Conservation (phyloP, 2,329 filamentous ascomycete genomes). For the Arachnomyces sp. region DNA sequence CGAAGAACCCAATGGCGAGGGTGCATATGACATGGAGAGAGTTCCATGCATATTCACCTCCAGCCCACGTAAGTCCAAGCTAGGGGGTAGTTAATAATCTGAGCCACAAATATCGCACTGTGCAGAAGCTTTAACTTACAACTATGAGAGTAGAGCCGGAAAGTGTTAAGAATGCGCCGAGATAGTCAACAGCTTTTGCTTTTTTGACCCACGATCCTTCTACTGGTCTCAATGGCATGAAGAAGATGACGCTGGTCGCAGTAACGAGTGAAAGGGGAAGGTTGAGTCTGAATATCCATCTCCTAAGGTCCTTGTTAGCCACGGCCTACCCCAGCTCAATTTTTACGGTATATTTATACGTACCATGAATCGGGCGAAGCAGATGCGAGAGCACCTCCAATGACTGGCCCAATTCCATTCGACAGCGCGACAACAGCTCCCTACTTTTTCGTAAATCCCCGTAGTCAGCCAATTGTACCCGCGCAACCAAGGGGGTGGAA, state of each 20-base stretch:
- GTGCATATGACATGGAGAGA: constrained; percentile 48
- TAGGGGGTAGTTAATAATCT: constrained; percentile 32
- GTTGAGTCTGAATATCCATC: constrained; percentile 49
- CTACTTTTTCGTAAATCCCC: constrained; percentile 24
- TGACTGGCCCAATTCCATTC: constrained; percentile 48
- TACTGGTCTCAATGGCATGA: constrained; percentile 50
- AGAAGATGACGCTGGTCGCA: constrained; percentile 42
- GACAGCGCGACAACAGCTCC: constrained; percentile 47
- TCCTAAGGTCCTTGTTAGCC: constrained; percentile 15
- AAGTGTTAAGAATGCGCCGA: constrained; percentile 41
- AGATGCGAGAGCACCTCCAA: constrained; percentile 45
- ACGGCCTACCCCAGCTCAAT: no score
- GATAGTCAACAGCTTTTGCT: constrained; percentile 44
- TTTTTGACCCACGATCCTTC: constrained; percentile 46
- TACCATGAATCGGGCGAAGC: constrained; percentile 38
- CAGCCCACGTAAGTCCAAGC: constrained; percentile 51
- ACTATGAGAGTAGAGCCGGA: constrained; percentile 20
- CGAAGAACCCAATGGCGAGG: constrained; percentile 40
- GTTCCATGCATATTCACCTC: constrained; percentile 49
- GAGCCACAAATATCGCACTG: no score
- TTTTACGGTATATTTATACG: background rate
- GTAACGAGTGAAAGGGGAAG: constrained; percentile 44
- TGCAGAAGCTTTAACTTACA: constrained; percentile 12
- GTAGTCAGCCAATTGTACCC: constrained; percentile 16
- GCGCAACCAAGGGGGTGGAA: background rate